Percentiles rank a stretch among this genome's conserved stretches.
Evolutionary conservation across 148 eudicot species (phyloP).

Genomic region (Silene conica): DNA sequence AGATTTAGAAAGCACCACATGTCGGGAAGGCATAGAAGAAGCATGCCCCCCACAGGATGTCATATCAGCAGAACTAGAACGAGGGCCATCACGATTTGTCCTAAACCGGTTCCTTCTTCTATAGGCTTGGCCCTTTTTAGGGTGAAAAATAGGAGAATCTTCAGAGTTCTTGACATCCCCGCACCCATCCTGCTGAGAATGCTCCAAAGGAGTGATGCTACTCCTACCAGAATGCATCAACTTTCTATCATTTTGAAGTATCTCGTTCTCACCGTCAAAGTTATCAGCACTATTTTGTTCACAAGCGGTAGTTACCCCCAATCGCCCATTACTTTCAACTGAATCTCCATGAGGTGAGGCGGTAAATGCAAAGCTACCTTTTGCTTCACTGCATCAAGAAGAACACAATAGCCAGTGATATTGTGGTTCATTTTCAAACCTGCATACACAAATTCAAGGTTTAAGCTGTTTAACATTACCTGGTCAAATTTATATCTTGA

Average conservation of each 20-base stretch:
- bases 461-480: conserved; percentile 31
- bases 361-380: conserved; percentile 74
- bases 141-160: conserved; percentile 55
- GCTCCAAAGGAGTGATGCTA: conserved; percentile 47
- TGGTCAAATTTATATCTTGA: conserved; percentile 54
- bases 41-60: conserved; percentile 45
- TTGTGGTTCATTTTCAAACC: conserved; percentile 5
- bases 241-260: conserved; percentile 47
- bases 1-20: conserved; percentile 32
- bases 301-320: conserved; percentile 48
- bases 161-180: conserved; percentile 50
- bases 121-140: conserved; percentile 67
- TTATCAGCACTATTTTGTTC: conserved; percentile 96
- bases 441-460: conserved; percentile 1
- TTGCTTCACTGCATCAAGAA: conserved; percentile 65
- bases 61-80: conserved; percentile 54
- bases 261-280: conserved; percentile 71
- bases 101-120: conserved; percentile 71
- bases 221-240: conserved; percentile 36
- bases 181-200: conserved; percentile 50
- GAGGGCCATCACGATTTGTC: conserved; percentile 65
- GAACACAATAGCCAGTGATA: conserved; percentile 1
- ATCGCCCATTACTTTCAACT: conserved; percentile 88
- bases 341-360: conserved; percentile 93
- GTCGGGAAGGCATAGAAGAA: conserved; percentile 42